These are phyloP conservation scores for Myxozyma neotropica DNA, from an alignment of 805 yeast genomes.

Conservation along the genomic window DNA sequence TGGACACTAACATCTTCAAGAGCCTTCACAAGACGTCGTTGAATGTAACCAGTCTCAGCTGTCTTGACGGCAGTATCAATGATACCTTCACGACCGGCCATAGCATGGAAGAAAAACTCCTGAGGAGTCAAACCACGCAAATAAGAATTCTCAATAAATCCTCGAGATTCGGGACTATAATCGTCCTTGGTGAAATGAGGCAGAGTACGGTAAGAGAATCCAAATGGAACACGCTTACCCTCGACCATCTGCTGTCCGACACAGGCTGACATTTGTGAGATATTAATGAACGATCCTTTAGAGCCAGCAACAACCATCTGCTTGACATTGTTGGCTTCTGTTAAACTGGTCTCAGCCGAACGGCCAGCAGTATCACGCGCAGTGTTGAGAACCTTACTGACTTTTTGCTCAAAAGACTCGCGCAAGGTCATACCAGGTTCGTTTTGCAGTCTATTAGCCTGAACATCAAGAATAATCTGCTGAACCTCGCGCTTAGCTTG, in stretches of 20 bases:
- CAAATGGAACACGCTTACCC: conserved; percentile 98
- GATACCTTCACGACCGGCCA: conserved; percentile 99
- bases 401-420: conserved; percentile 97
- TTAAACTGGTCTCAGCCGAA: conserved; percentile 94
- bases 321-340: conserved; percentile 91
- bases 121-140: conserved; percentile 97
- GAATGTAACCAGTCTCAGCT: conserved; percentile 98
- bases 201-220: conserved; percentile 91
- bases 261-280: conserved; percentile 99
- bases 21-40: conserved; percentile 96
- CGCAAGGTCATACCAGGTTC: conserved; percentile 99
- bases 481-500: conserved; percentile 94
- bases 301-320: conserved; percentile 99
- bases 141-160: conserved; percentile 96
- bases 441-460: conserved; percentile 81
- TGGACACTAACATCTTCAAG: conserved; percentile 97
- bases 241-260: conserved; percentile 99
- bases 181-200: conserved; percentile 99
- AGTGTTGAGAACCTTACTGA: conserved; percentile 89
- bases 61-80: conserved; percentile 99
- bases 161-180: conserved; percentile 97
- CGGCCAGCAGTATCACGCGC: conserved; percentile 99
- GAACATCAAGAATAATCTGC: conserved; percentile 90
- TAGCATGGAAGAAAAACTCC: conserved; percentile 98
- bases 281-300: conserved; percentile 97